Conservation (phyloP, 495 filamentous ascomycete genomes). For the Cairneyella variabilis region DNA sequence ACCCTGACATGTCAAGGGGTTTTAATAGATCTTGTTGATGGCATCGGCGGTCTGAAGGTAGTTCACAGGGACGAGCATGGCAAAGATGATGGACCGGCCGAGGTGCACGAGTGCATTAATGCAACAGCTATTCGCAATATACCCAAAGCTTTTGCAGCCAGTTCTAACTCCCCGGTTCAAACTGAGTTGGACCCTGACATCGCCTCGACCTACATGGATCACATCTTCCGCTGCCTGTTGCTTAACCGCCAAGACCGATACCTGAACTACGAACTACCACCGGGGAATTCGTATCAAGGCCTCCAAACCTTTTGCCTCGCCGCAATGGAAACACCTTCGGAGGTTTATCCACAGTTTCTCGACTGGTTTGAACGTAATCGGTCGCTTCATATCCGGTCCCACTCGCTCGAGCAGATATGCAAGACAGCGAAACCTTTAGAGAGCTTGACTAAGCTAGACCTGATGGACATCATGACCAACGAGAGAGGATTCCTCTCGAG, state of each 20-base stretch:
- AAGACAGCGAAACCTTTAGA: neutral
- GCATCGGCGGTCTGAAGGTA: neutral
- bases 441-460: neutral
- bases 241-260: conserved; percentile 7
- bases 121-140: neutral
- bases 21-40: conserved; percentile 1
- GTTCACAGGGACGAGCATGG: neutral
- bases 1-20: neutral
- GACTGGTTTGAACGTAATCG: conserved; percentile 8
- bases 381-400: neutral
- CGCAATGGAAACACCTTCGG: neutral
- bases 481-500: neutral
- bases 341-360: neutral
- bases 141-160: too few species aligned
- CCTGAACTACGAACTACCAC: neutral
- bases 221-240: neutral
- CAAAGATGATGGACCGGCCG: neutral
- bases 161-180: too few species aligned
- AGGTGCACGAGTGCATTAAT: neutral
- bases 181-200: neutral
- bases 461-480: neutral
- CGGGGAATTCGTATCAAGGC: neutral
- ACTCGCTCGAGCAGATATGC: conserved; percentile 15
- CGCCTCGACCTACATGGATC: neutral
- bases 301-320: conserved; percentile 1